Percentiles rank a stretch among this genome's conserved stretches.
Evolutionary conservation across 192 early-diverging fungal genomes (phyloP).

Genomic region (Umbelopsis sp.): DNA sequence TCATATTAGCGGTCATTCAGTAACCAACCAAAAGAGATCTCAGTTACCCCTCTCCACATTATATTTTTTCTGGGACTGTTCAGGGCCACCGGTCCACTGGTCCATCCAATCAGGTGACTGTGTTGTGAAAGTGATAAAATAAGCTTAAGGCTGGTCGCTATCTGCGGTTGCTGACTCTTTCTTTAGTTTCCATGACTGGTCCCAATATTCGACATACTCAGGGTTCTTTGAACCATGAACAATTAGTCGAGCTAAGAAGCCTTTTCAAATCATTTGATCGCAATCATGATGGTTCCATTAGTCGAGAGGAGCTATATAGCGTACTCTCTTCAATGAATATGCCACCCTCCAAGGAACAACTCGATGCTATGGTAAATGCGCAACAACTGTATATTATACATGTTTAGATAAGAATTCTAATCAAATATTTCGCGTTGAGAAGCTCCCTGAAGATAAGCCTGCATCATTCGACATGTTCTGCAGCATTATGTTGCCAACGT

Average conservation of each 20-base stretch:
- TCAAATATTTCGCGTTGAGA: background rate
- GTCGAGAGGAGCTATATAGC: slow-evolving; percentile 33
- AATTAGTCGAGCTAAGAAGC: slow-evolving; percentile 31
- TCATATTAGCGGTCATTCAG: too few relatives aligned
- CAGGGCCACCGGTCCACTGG: background rate
- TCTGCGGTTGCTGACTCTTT: background rate
- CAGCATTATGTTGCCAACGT: slow-evolving; percentile 52
- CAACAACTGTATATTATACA: slow-evolving; percentile 64
- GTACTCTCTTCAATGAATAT: slow-evolving; percentile 61
- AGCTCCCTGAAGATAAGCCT: background rate
- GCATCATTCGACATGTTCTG: slow-evolving; percentile 59
- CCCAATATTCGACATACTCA: background rate
- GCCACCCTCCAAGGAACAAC: slow-evolving; percentile 64
- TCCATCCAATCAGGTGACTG: slow-evolving; percentile 15
- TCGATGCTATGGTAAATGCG: slow-evolving; percentile 80
- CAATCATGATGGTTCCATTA: slow-evolving; percentile 44
- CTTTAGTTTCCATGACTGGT: background rate
- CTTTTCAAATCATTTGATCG: slow-evolving; percentile 52
- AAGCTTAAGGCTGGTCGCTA: background rate
- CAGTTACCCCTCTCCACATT: background rate
- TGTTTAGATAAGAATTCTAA: background rate
- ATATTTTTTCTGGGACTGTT: background rate
- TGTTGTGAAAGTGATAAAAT: background rate
- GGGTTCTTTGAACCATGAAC: background rate
- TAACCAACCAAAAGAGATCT: background rate